phyloP scores from a whole-genome alignment of 2,329 filamentous ascomycete genomes.

The Cladosporium sphaerospermum region DNA sequence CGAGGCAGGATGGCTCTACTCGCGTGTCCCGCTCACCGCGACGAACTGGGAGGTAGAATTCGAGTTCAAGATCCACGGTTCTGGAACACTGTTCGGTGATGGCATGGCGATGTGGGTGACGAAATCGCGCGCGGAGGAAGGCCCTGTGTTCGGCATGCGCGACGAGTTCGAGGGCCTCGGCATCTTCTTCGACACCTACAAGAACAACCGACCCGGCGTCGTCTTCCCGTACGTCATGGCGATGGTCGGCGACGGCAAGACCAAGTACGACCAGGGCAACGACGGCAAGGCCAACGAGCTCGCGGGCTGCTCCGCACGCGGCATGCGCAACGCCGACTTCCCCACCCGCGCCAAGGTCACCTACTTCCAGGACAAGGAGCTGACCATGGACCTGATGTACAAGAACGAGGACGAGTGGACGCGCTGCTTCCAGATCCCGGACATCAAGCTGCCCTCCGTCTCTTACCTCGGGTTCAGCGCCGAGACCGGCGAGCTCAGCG shows the following conservation, averaged over 20 bases:
- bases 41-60: constrained; percentile 99
- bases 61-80: constrained; percentile 89
- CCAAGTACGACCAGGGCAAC: constrained; percentile 82
- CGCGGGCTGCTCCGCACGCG: constrained; percentile 88
- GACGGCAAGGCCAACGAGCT: constrained; percentile 92
- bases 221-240: constrained; percentile 98
- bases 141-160: constrained; percentile 78
- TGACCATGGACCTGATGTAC: constrained; percentile 90
- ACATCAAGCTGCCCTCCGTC: constrained; percentile 68
- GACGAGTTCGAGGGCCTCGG: constrained; percentile 92
- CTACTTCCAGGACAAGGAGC: constrained; percentile 92
- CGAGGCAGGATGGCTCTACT: constrained; percentile 89
- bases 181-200: constrained; percentile 97
- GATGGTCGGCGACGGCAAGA: constrained; percentile 90
- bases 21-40: constrained; percentile 85
- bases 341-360: constrained; percentile 84
- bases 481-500: constrained; percentile 91
- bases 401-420: constrained; percentile 85
- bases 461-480: constrained; percentile 63
- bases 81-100: constrained; percentile 86
- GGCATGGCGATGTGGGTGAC: constrained; percentile 98
- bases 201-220: constrained; percentile 94
- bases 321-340: constrained; percentile 69
- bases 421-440: constrained; percentile 69
- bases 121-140: constrained; percentile 74